phyloP scores from a whole-genome alignment of 495 filamentous ascomycete species.

The Xylaria bambusicola region DNA sequence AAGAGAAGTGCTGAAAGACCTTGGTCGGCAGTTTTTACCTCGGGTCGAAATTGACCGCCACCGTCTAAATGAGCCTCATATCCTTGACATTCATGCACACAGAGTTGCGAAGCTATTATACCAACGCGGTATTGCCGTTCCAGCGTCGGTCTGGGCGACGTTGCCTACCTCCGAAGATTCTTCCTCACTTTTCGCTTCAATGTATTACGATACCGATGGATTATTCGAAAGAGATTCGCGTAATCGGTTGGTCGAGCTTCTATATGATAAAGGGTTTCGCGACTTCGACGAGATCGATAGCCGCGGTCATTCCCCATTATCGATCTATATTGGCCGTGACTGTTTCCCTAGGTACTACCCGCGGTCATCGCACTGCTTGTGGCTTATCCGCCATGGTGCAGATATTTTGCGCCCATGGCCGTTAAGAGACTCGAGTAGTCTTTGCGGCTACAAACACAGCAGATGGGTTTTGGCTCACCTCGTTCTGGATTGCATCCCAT shows the following conservation, averaged over 20 bases:
- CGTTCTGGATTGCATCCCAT: not conserved
- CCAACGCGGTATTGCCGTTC: not conserved
- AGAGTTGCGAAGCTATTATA: constrained; percentile 1
- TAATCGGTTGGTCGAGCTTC: not conserved
- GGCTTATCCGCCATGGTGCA: constrained; percentile 4
- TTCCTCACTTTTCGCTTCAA: not conserved
- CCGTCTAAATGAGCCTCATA: not conserved
- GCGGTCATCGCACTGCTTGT: not conserved
- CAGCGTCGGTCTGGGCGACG: not conserved
- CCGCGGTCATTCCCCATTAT: not conserved
- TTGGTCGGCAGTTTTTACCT: not conserved
- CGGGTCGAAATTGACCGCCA: not conserved
- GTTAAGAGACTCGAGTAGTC: not conserved
- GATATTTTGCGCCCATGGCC: not conserved
- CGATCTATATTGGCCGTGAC: not conserved
- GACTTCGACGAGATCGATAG: constrained; percentile 1
- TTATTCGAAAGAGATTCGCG: not conserved
- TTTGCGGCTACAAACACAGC: not conserved
- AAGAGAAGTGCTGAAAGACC: not conserved
- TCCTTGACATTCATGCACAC: not conserved
- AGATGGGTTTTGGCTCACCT: not conserved
- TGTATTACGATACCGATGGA: not conserved
- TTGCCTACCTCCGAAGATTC: not conserved
- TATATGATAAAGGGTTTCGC: constrained; percentile 1
- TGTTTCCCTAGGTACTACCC: not conserved